phyloP scores from a whole-genome alignment of 495 filamentous ascomycete genomes.

The Lasiosphaeriaceae sp. region DNA sequence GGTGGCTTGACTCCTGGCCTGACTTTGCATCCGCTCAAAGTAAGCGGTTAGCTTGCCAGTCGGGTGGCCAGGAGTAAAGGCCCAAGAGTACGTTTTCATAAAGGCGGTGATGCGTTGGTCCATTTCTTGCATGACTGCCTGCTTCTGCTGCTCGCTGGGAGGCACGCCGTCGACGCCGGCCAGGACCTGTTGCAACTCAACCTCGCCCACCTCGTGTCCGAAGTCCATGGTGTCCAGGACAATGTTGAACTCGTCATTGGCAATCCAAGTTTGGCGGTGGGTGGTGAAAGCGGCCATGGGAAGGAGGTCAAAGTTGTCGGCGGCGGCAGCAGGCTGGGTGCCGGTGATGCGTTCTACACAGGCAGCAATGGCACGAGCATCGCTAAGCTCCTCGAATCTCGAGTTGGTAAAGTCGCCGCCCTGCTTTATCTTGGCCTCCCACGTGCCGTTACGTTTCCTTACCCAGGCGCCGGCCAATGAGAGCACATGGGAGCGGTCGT shows the following conservation, averaged over 20 bases:
- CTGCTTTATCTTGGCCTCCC: conserved; percentile 24
- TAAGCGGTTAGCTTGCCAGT: conserved; percentile 37
- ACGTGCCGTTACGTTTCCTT: conserved; percentile 18
- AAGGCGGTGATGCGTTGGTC: conserved; percentile 28
- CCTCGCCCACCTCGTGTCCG: conserved; percentile 34
- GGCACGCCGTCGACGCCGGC: neutral
- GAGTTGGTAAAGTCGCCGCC: conserved; percentile 23
- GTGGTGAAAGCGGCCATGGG: conserved; percentile 24
- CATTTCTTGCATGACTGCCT: conserved; percentile 19
- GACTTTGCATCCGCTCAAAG: conserved; percentile 15
- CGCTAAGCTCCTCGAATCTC: conserved; percentile 22
- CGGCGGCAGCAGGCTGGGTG: neutral
- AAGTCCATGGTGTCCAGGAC: conserved; percentile 30
- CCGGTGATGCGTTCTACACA: neutral
- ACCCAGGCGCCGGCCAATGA: conserved; percentile 27
- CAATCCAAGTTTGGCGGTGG: conserved; percentile 22
- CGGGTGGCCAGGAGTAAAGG: conserved; percentile 25
- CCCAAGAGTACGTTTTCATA: conserved; percentile 28
- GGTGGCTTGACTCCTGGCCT: too few species aligned
- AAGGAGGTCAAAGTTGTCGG: conserved; percentile 15
- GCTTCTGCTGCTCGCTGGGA: conserved; percentile 12
- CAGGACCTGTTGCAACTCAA: conserved; percentile 23
- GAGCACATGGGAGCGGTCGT: conserved; percentile 18
- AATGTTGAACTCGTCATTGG: conserved; percentile 26
- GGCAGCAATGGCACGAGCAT: conserved; percentile 10